Conservation (phyloP, 306 rosid species). For the Begonia fuchsioides region DNA sequence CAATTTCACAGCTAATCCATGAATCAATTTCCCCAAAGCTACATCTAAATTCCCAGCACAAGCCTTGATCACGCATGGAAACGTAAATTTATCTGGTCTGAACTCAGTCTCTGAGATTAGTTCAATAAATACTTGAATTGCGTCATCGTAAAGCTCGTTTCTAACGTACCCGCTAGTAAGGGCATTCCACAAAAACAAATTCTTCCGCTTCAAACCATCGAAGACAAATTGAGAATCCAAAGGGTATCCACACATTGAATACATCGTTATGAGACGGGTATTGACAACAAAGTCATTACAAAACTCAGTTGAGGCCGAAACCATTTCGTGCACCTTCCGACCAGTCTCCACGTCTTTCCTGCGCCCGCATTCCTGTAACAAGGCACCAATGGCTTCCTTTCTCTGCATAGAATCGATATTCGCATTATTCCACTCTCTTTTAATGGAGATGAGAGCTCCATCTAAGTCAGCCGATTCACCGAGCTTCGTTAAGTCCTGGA, state of each 20-base stretch:
- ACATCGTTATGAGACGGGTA: slow-evolving; percentile 64
- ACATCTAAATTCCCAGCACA: slow-evolving; percentile 33
- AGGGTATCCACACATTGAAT: slow-evolving; percentile 45
- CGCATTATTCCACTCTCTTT: slow-evolving; percentile 14
- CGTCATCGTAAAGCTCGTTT: slow-evolving; percentile 37
- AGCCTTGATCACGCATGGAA: slow-evolving; percentile 60
- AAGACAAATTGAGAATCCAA: slow-evolving; percentile 42
- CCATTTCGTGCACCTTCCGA: slow-evolving; percentile 33
- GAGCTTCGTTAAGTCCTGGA: slow-evolving; percentile 29
- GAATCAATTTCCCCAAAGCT: slow-evolving; percentile 34
- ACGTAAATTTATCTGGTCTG: slow-evolving; percentile 54
- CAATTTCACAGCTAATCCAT: slow-evolving; percentile 52
- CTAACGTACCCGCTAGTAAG: slow-evolving; percentile 46
- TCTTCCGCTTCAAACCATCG: slow-evolving; percentile 25
- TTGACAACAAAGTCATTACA: slow-evolving; percentile 39
- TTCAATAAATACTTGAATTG: slow-evolving; percentile 26
- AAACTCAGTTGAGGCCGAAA: slow-evolving; percentile 23
- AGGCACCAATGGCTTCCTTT: slow-evolving; percentile 23
- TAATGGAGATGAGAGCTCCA: slow-evolving; percentile 35
- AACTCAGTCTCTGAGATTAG: slow-evolving; percentile 30
- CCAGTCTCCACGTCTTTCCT: slow-evolving; percentile 35
- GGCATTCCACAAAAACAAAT: slow-evolving; percentile 59
- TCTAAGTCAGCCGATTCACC: slow-evolving; percentile 35
- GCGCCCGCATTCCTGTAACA: slow-evolving; percentile 45
- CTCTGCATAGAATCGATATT: slow-evolving; percentile 12